Percentiles rank a stretch among this genome's conserved stretches.
Evolutionary conservation across 805 yeast genomes (phyloP).

Genomic region (Wickerhamiella vanderwaltii): DNA sequence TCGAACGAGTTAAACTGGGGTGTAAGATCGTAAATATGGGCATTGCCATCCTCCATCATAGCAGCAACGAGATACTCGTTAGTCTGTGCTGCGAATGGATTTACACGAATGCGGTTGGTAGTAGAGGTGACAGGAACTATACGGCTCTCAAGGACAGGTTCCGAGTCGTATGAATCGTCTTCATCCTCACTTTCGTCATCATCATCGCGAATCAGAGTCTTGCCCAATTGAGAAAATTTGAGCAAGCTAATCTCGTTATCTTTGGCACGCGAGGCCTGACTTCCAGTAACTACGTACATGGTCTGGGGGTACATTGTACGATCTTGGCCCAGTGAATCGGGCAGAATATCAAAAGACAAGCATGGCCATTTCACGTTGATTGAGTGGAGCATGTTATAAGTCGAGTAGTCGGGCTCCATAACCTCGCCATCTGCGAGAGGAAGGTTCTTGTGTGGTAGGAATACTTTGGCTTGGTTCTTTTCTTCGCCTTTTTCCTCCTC

Average conservation of each 20-base stretch:
- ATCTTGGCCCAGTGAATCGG: constrained; percentile 76
- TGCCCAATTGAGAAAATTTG: constrained; percentile 68
- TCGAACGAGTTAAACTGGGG: constrained; percentile 75
- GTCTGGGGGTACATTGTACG: constrained; percentile 85
- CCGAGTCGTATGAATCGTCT: constrained; percentile 60
- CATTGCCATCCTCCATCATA: constrained; percentile 85
- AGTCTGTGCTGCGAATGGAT: constrained; percentile 60
- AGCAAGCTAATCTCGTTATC: constrained; percentile 82
- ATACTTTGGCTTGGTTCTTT: constrained; percentile 38
- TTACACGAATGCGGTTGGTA: constrained; percentile 77
- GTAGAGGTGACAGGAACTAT: constrained; percentile 66
- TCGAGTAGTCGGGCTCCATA: constrained; percentile 90
- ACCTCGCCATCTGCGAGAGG: constrained; percentile 95
- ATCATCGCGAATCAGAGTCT: constrained; percentile 77
- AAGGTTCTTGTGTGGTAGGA: constrained; percentile 76
- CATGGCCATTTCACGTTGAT: constrained; percentile 96
- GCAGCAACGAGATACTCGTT: constrained; percentile 81
- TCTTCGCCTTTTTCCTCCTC: constrained; percentile 33
- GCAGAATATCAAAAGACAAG: constrained; percentile 75
- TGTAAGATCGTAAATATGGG: constrained; percentile 66
- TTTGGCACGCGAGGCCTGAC: constrained; percentile 77
- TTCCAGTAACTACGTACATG: constrained; percentile 75
- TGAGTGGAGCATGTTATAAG: constrained; percentile 91
- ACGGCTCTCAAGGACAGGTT: constrained; percentile 80
- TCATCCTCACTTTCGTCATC: constrained; percentile 63